Conservation (phyloP, 1,284 basidiomycete genomes). For the Marasmius fiardii region DNA sequence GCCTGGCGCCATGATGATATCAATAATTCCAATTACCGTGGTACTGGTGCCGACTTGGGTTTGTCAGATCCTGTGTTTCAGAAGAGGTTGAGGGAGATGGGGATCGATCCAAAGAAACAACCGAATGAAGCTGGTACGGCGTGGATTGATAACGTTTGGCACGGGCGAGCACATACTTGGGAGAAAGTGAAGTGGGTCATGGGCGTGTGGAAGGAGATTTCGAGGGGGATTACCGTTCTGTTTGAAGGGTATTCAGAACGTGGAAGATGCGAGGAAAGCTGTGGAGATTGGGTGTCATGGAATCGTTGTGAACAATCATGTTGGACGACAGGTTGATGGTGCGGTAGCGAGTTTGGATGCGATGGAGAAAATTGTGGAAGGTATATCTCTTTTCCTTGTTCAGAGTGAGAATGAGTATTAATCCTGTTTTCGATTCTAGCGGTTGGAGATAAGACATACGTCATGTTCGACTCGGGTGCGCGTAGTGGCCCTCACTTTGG, state of each 20-base stretch:
- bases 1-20: slow-evolving; percentile 59
- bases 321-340: slow-evolving; percentile 59
- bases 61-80: not conserved
- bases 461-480: slow-evolving; percentile 61
- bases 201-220: slow-evolving; percentile 49
- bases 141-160: slow-evolving; percentile 58
- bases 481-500: slow-evolving; percentile 50
- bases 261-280: slow-evolving; percentile 46
- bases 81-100: not conserved
- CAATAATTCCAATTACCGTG: slow-evolving; percentile 41
- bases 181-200: slow-evolving; percentile 50
- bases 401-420: not conserved
- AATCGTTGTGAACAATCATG: slow-evolving; percentile 60
- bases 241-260: slow-evolving; percentile 55
- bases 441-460: slow-evolving; percentile 14
- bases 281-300: slow-evolving; percentile 52
- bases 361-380: slow-evolving; percentile 49
- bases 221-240: slow-evolving; percentile 50
- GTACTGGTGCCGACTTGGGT: not conserved
- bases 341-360: slow-evolving; percentile 52
- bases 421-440: not conserved
- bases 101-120: slow-evolving; percentile 24
- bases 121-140: slow-evolving; percentile 41
- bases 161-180: slow-evolving; percentile 58
- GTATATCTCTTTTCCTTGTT: slow-evolving; percentile 42